Evolutionary conservation across 2,329 filamentous ascomycete species (phyloP).

Genomic region (Aspergillus puulaauensis): DNA sequence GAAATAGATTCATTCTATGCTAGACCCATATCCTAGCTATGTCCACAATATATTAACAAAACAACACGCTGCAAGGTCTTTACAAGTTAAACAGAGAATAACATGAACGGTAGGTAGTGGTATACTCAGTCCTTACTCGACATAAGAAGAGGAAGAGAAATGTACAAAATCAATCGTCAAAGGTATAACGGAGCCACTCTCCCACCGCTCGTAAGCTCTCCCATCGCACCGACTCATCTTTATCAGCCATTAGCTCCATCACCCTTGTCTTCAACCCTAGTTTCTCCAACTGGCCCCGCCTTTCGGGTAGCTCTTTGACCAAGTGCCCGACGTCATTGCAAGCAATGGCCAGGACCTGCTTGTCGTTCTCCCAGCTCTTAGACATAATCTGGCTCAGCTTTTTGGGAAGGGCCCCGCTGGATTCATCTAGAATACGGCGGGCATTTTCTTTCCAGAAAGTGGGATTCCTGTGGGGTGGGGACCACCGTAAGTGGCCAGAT

Average conservation of each 20-base stretch:
- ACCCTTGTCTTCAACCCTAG: constrained; percentile 80
- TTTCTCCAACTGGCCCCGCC: constrained; percentile 75
- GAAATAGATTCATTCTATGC: background rate
- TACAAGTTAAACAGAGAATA: constrained; percentile 2
- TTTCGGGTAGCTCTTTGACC: constrained; percentile 87
- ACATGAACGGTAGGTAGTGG: background rate
- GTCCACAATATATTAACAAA: constrained; percentile 6
- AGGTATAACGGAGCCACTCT: constrained; percentile 72
- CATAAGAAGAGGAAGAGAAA: constrained; percentile 3
- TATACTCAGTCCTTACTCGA: constrained; percentile 8
- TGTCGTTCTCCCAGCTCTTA: constrained; percentile 80
- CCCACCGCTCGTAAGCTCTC: constrained; percentile 85
- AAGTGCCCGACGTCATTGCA: constrained; percentile 89
- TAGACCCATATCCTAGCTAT: background rate
- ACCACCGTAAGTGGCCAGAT: constrained; percentile 87
- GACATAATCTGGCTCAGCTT: constrained; percentile 83
- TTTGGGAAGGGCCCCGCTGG: constrained; percentile 74
- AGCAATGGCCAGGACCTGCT: constrained; percentile 82
- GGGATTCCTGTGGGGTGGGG: constrained; percentile 80
- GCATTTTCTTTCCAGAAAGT: constrained; percentile 93
- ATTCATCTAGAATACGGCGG: constrained; percentile 77
- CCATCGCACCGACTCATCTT: constrained; percentile 86
- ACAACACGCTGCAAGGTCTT: constrained; percentile 11
- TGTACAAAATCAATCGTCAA: constrained; percentile 46
- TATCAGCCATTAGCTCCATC: constrained; percentile 91